A percentile compares a stretch with the other conserved stretches of the same genome.
phyloP scores from a whole-genome alignment of 2,329 filamentous ascomycete genomes.

The Graphilbum sp. region DNA sequence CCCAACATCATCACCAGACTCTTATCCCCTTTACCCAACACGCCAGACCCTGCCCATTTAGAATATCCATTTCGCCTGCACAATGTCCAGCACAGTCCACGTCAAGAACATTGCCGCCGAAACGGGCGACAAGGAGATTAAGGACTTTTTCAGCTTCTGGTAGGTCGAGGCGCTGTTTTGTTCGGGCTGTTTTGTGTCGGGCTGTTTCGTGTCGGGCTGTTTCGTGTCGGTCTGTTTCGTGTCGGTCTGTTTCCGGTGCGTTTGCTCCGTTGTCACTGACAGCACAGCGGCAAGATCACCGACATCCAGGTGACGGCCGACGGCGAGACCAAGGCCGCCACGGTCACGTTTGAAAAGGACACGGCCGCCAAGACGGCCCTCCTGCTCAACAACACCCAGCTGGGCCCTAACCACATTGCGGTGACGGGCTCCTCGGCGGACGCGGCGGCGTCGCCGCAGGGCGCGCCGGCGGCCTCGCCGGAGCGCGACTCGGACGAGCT shows the following conservation, averaged over 20 bases:
- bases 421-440: slow-evolving; percentile 51
- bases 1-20: too few relatives aligned
- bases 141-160: slow-evolving; percentile 96
- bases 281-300: slow-evolving; percentile 70
- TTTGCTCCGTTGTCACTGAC: neutral
- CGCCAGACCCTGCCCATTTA: neutral
- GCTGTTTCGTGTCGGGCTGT: too few relatives aligned
- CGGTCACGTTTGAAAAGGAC: slow-evolving; percentile 93
- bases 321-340: slow-evolving; percentile 62
- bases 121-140: slow-evolving; percentile 80
- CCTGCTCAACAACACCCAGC: slow-evolving; percentile 90
- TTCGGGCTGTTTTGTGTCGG: too few relatives aligned
- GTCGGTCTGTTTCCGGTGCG: neutral
- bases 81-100: slow-evolving; percentile 22
- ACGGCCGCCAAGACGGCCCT: slow-evolving; percentile 94
- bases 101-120: slow-evolving; percentile 75
- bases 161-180: too few relatives aligned
- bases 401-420: slow-evolving; percentile 71
- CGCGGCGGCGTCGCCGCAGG: slow-evolving; percentile 29
- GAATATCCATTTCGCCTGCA: too few relatives aligned
- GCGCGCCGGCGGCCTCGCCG: slow-evolving; percentile 23
- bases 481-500: slow-evolving; percentile 53
- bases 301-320: slow-evolving; percentile 57
- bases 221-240: neutral
- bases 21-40: neutral